Evolutionary conservation across 768 basidiomycete species (phyloP), one percentile per base, ranked within the genome.

Genomic region (Porpolomopsis calyptriformis): DNA sequence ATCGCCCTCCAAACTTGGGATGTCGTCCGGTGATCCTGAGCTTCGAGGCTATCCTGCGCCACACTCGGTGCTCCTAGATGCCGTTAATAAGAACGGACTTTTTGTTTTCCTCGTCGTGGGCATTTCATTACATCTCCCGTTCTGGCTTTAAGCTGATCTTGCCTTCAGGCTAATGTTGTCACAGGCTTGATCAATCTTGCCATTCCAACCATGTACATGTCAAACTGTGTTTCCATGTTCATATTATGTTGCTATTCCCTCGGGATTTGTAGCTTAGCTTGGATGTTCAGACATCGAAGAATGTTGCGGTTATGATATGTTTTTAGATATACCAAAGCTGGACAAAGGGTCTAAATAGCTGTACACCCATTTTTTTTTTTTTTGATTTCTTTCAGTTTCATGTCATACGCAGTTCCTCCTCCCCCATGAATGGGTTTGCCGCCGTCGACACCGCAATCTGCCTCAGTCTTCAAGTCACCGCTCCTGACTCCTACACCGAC

Each of bases 171-270:
- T 0, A 98, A 98, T 59, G 64, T 94, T 1, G 60, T 75, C 25
- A 99, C 94, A 0, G 94, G 94, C 0, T 52, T 87, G 10, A 68
- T 93, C 51, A 99, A 97, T 58, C 53, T 97, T 27, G 69, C 75
- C 1, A 70, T 93, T 49, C 62, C 65, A 52, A 97, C 91, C 7
- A 91, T 98, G 80, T 88, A 92, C 55, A 70, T 72, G 20, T 64
- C 72, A 1, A 67, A 81, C 46, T 37, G 48, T 27, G 53, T 63
- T 27, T 81, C 87, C 4, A 70, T 93, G 69, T 46, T 65, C 4
- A 72, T 92, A 31, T 61, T 97, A 8, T 51, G 64, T 3, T 56
- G 56, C 4, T 97, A 97, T 60, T 66, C 77, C 2, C 63, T 75
- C 6, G 68, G 60, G 1, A 60, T 87, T 8, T 84, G 77, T 51